These are phyloP conservation scores for Hypholoma fasciculare DNA, from an alignment of 768 basidiomycete species.

Conservation along the genomic window DNA sequence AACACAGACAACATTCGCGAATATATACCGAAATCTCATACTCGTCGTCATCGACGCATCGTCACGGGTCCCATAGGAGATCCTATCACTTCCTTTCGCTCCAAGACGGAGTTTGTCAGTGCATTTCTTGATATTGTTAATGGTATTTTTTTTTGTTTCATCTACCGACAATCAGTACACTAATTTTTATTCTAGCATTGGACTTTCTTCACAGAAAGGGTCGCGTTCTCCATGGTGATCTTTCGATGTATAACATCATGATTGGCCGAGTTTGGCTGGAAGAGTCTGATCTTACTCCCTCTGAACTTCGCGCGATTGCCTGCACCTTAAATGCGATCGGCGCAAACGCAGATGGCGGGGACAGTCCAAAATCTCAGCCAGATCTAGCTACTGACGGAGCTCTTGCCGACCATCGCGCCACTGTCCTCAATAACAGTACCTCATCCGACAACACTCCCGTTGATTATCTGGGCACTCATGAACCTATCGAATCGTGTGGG, in stretches of 20 bases:
- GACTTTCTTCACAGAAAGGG: background rate
- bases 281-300: background rate
- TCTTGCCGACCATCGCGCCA: too few relatives aligned
- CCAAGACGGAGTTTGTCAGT: slow-evolving; percentile 6
- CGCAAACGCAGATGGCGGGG: too few relatives aligned
- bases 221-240: slow-evolving; percentile 2
- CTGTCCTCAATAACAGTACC: too few relatives aligned
- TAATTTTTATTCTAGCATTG: background rate
- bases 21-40: background rate
- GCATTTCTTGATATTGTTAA: slow-evolving; percentile 6
- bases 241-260: slow-evolving; percentile 4
- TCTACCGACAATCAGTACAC: background rate
- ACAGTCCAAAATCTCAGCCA: too few relatives aligned
- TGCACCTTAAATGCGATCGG: background rate
- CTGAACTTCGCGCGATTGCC: background rate
- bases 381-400: too few relatives aligned
- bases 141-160: background rate
- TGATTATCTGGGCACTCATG: background rate
- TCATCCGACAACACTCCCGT: too few relatives aligned
- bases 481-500: background rate
- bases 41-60: slow-evolving; percentile 3
- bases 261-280: slow-evolving; percentile 4
- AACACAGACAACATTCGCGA: background rate
- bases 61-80: slow-evolving; percentile 12
- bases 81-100: slow-evolving; percentile 12